phyloP scores from a whole-genome alignment of 192 early-diverging fungal species.

The Powellomyces hirtus region DNA sequence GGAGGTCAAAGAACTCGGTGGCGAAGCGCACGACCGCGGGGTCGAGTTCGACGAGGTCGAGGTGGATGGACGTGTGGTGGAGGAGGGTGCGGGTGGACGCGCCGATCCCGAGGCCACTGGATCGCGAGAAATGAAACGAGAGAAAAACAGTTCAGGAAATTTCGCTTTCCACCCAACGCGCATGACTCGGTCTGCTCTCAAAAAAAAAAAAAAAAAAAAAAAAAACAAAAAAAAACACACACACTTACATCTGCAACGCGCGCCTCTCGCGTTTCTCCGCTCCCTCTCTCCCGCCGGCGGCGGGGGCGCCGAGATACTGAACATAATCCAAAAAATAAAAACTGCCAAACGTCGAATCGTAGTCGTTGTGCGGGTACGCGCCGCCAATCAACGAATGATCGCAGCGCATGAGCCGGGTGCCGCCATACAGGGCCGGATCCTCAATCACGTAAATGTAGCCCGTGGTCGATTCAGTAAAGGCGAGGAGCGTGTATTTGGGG shows the following conservation, averaged over 20 bases:
- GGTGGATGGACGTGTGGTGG: conserved; percentile 42
- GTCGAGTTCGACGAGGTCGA: conserved; percentile 88
- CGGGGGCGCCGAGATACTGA: conserved; percentile 41
- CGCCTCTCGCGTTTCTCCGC: no score
- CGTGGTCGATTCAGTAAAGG: conserved; percentile 60
- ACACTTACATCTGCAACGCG: conserved; percentile 27
- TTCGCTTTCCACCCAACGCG: no score
- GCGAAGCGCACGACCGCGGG: conserved; percentile 71
- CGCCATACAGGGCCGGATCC: conserved; percentile 47
- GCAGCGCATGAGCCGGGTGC: conserved; percentile 73
- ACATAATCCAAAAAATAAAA: conserved; percentile 86
- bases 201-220: no score
- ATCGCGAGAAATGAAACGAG: not conserved
- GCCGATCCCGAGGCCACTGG: conserved; percentile 76
- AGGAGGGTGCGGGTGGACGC: conserved; percentile 67
- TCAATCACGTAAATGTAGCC: conserved; percentile 78
- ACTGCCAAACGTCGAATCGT: conserved; percentile 72
- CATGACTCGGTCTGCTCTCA: no score
- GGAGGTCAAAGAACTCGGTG: conserved; percentile 65
- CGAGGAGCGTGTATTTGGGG: conserved; percentile 14
- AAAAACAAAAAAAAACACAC: no score
- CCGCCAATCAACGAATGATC: conserved; percentile 90
- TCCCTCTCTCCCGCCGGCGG: conserved; percentile 7
- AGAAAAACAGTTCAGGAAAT: no score
- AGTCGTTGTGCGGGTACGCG: conserved; percentile 55